Base-by-base conservation (phyloP, 2,329 filamentous ascomycete species). In the Acephala macrosclerotiorum region DNA sequence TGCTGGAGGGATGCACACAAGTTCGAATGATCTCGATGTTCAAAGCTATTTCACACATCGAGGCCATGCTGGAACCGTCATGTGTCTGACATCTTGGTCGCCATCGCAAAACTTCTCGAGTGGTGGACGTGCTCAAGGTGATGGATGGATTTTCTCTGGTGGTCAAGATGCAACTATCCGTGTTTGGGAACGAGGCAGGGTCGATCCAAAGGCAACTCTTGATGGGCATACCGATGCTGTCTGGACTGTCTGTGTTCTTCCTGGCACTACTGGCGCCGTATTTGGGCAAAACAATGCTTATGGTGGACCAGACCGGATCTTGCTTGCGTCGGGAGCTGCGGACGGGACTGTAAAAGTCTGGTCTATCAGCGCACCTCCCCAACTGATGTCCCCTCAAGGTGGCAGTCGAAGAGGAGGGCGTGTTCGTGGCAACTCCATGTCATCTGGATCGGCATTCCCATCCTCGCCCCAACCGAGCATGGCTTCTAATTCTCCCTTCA, bases 131-230 rank as follows among this genome's bases (percentile, higher is more conserved):
- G 93, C 92, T 8, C 89, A 91, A 73, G 95, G 95, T 36, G 96
- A 98, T 73, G 96, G 96, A 33, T 99, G 96, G 96, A 94, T 99
- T 70, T 99, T 99, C 79, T 98, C 95, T 5, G 96, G 96, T 67
- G 96, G 96, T 3, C 94, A 97, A 77, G 96, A 99, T 78, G 89
- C 92, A 20, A 97, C 93, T 7, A 89, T 99, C 42, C 89, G 94
- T 35, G 94, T 99, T 0, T 99, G 96, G 96, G 95, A 99, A 79
- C 88, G 94, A 59, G 95, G 95, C 33, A 85, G 95, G 56, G 93
- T 99, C 36, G 96, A 98, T 76, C 94, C 96, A 8, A 98, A 98
- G 79, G 94, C 94, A 1, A 97, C 94, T 0, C 83, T 99, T 3
- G 93, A 97, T 71, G 95, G 94, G 0, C 96, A 98, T 75, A 97